Evolutionary conservation across 805 yeast genomes (phyloP).

Genomic region (Brettanomyces sp.): DNA sequence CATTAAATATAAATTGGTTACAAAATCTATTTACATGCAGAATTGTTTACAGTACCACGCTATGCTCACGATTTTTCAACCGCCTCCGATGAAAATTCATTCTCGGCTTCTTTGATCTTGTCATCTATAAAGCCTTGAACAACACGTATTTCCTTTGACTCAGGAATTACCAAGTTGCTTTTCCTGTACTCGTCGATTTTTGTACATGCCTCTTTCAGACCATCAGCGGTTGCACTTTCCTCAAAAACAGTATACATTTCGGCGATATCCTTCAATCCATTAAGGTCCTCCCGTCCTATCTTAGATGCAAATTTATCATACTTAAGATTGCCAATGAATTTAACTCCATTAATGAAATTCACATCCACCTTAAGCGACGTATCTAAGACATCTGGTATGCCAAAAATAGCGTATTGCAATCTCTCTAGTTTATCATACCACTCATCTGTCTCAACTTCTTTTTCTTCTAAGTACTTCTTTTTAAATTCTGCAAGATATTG

Average conservation of each 20-base stretch:
- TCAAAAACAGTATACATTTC: slow-evolving; percentile 28
- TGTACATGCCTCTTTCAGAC: slow-evolving; percentile 24
- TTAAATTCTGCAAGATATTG: slow-evolving; percentile 49
- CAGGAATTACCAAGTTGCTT: slow-evolving; percentile 23
- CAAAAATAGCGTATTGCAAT: slow-evolving; percentile 73
- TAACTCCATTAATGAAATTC: slow-evolving; percentile 57
- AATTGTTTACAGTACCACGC: too few species aligned
- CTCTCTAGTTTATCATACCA: slow-evolving; percentile 66
- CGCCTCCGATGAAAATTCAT: background rate
- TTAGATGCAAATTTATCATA: slow-evolving; percentile 35
- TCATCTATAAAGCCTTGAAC: slow-evolving; percentile 27
- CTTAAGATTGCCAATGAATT: slow-evolving; percentile 62
- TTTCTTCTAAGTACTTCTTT: slow-evolving; percentile 44
- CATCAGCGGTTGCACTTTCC: slow-evolving; percentile 27
- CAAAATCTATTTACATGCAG: too few species aligned
- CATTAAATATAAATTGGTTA: too few species aligned
- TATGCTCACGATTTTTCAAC: background rate
- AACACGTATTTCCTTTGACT: slow-evolving; percentile 26
- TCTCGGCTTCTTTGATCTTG: slow-evolving; percentile 18
- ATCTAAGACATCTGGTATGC: slow-evolving; percentile 63
- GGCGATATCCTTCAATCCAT: slow-evolving; percentile 30
- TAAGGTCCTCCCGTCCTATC: slow-evolving; percentile 32
- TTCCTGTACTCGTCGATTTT: slow-evolving; percentile 27
- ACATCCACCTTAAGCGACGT: slow-evolving; percentile 51
- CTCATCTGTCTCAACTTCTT: slow-evolving; percentile 44